These are phyloP conservation scores for Craterostigma plantagineum DNA, from an alignment of 257 asterid genomes.

Conservation along the genomic window DNA sequence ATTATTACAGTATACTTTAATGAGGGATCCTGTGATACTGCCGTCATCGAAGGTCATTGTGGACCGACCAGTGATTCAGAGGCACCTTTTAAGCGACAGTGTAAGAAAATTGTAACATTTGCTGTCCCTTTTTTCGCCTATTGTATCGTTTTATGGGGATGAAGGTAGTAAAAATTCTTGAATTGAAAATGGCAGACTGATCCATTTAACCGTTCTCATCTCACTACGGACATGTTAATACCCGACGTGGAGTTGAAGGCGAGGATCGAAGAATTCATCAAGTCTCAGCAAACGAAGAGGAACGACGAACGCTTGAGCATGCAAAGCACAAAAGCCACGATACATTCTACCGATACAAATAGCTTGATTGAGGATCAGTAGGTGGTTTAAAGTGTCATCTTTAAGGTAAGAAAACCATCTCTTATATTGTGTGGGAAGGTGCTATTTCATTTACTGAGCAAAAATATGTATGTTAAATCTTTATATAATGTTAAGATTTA, in stretches of 20 bases:
- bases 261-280: slow-evolving; percentile 51
- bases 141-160: too few relatives aligned
- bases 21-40: slow-evolving; percentile 90
- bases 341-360: slow-evolving; percentile 52
- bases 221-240: slow-evolving; percentile 78
- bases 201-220: slow-evolving; percentile 91
- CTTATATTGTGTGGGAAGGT: too few relatives aligned
- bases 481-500: too few relatives aligned
- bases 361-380: slow-evolving; percentile 43
- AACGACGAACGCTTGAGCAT: slow-evolving; percentile 24
- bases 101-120: slow-evolving; percentile 16
- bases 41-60: slow-evolving; percentile 72
- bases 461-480: too few relatives aligned
- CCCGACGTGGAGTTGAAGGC: slow-evolving; percentile 72
- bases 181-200: slow-evolving; percentile 38
- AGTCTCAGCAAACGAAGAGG: slow-evolving; percentile 30
- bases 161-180: background rate
- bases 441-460: too few relatives aligned
- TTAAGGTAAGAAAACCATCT: too few relatives aligned
- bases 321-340: slow-evolving; percentile 34
- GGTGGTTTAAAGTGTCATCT: background rate
- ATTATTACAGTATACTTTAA: slow-evolving; percentile 62
- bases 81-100: slow-evolving; percentile 83
- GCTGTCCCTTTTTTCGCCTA: too few relatives aligned
- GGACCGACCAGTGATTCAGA: slow-evolving; percentile 81